A percentile compares a stretch with the other conserved stretches of the same genome.
Evolutionary conservation across 2,329 filamentous ascomycete genomes (phyloP).

Genomic region (Aspergillus udagawae): DNA sequence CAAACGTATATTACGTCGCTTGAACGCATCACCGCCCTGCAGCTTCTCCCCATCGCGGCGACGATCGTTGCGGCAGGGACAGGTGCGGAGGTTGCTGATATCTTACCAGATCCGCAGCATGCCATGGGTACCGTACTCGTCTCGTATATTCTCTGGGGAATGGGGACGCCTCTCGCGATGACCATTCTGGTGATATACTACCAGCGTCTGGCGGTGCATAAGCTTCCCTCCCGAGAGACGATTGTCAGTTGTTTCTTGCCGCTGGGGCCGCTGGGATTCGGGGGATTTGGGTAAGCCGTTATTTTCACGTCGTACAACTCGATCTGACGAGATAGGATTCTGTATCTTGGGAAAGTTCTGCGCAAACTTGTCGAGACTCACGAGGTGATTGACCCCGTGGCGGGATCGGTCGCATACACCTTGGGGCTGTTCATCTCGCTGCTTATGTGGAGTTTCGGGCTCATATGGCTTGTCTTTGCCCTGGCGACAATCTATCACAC

Average conservation of each 20-base stretch:
- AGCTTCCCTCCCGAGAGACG: conserved; percentile 62
- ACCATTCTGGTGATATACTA: conserved; percentile 66
- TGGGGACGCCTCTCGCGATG: conserved; percentile 58
- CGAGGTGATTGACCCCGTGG: conserved; percentile 32
- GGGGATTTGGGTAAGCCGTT: conserved; percentile 50
- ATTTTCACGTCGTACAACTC: conserved; percentile 21
- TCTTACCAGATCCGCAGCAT: conserved; percentile 51
- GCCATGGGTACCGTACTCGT: conserved; percentile 60
- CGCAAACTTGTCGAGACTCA: conserved; percentile 39
- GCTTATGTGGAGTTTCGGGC: conserved; percentile 55
- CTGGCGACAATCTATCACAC: conserved; percentile 42
- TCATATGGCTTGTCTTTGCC: conserved; percentile 55
- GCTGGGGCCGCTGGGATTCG: conserved; percentile 63
- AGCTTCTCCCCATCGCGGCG: conserved; percentile 63
- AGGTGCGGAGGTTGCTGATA: conserved; percentile 61
- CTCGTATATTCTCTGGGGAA: conserved; percentile 66
- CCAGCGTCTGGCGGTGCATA: conserved; percentile 63
- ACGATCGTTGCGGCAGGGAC: conserved; percentile 62
- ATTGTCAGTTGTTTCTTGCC: conserved; percentile 67
- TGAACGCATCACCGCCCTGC: conserved; percentile 59
- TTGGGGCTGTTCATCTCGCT: conserved; percentile 52
- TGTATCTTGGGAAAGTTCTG: conserved; percentile 46
- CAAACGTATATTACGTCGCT: conserved; percentile 37
- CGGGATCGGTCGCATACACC: conserved; percentile 56
- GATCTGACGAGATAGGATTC: conserved; percentile 34